These are phyloP conservation scores for Musa schizocarpa DNA, from an alignment of 176 grass and related monocot species.

Conservation along the genomic window DNA sequence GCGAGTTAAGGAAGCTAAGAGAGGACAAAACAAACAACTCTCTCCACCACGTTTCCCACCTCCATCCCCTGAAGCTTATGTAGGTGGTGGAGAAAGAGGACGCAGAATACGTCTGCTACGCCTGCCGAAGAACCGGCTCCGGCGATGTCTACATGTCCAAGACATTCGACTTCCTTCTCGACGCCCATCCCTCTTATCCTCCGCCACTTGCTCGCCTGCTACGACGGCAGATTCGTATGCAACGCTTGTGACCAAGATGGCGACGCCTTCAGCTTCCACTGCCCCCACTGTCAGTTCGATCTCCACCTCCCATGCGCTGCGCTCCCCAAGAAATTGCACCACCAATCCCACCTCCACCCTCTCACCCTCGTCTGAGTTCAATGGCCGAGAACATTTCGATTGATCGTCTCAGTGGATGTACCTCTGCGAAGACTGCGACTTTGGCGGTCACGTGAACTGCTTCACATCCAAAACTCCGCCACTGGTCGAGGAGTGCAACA, in stretches of 20 bases:
- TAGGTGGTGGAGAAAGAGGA: not conserved
- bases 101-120: not conserved
- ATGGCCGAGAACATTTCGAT: not conserved
- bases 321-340: no score
- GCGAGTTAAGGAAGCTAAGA: no score
- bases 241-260: not conserved
- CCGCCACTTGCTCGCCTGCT: not conserved
- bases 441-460: constrained; percentile 25
- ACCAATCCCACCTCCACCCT: no score
- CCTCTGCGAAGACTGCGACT: constrained; percentile 2
- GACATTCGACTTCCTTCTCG: constrained; percentile 14
- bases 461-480: not conserved
- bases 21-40: constrained; percentile 3
- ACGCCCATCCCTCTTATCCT: constrained; percentile 23
- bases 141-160: constrained; percentile 11
- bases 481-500: not conserved
- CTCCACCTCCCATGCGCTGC: no score
- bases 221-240: constrained; percentile 4
- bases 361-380: not conserved
- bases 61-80: not conserved
- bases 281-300: no score
- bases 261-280: not conserved
- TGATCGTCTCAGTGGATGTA: constrained; percentile 13
- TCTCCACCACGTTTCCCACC: constrained; percentile 21
- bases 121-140: not conserved